Percentiles rank a stretch among this genome's conserved stretches.
These are phyloP conservation scores for Anthracocystis panici-leucophaei DNA, from an alignment of 1,284 basidiomycete genomes.

Conservation along the genomic window DNA sequence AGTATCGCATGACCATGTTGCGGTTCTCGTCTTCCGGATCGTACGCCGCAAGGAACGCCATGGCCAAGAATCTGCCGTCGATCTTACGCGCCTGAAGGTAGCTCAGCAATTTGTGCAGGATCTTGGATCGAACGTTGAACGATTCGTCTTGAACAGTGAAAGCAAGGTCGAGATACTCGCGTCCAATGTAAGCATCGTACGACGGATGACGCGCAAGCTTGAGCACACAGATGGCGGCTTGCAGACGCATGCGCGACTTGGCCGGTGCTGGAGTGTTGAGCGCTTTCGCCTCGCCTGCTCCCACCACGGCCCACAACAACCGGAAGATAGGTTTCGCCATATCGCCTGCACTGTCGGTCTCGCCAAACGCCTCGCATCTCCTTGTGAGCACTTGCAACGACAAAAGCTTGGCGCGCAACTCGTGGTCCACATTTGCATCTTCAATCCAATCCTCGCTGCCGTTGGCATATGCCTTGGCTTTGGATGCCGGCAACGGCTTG, in stretches of 20 bases:
- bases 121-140: conserved; percentile 83
- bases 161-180: conserved; percentile 79
- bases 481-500: conserved; percentile 43
- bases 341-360: conserved; percentile 41
- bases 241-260: conserved; percentile 76
- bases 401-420: conserved; percentile 50
- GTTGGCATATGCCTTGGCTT: conserved; percentile 27
- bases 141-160: conserved; percentile 86
- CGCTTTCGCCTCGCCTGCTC: conserved; percentile 49
- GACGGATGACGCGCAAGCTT: conserved; percentile 79
- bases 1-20: conserved; percentile 51
- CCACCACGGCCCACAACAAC: conserved; percentile 53
- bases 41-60: conserved; percentile 87
- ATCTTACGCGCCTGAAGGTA: conserved; percentile 77
- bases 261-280: conserved; percentile 53
- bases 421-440: conserved; percentile 39
- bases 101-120: conserved; percentile 81
- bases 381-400: conserved; percentile 54
- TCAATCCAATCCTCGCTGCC: conserved; percentile 58
- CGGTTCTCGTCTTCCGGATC: conserved; percentile 80
- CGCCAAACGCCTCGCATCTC: conserved; percentile 50
- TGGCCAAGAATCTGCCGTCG: conserved; percentile 80
- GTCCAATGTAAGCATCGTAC: conserved; percentile 76
- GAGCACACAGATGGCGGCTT: conserved; percentile 83
- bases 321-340: conserved; percentile 58